Base-by-base conservation (phyloP, 1,139 yeast genomes). In the Hanseniaspora uvarum region DNA sequence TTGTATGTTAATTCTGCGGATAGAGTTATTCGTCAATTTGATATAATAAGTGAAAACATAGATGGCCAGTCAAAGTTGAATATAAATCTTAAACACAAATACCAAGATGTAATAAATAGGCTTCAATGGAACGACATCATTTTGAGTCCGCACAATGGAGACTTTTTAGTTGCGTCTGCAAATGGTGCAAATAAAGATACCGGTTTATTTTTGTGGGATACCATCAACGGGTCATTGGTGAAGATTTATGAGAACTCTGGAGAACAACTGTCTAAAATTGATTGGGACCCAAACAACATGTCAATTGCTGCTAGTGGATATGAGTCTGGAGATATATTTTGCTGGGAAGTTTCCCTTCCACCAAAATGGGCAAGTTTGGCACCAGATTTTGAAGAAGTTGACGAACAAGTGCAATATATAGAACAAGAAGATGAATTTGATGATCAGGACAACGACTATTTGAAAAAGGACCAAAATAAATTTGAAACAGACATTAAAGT, bases 361-460 rank as follows among this genome's bases (percentile, higher is more conserved):
- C 96, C 88, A 62, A 85, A 86, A 68, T 89, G 98, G 98, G 84
- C 95, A 67, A 95, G 96, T 0, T 72, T 89, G 60, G 97, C 97
- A 0, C 97, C 97, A 0, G 98, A 92, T 67, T 89, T 92, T 65
- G 95, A 85, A 54, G 97, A 89, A 65, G 81, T 89, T 43, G 96
- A 89, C 64, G 96, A 89, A 63, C 89, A 88, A 63, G 83, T 87
- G 14, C 88, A 86, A 57, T 89, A 89, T 66, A 79, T 80, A 58
- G 98, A 89, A 63, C 77, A 77, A 56, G 98, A 89, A 65, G 95
- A 88, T 65, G 98, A 89, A 67, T 89, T 89, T 67, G 98, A 89
- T 66, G 77, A 86, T 36, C 76, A 80, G 5, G 71, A 70, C 14
- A 89, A 81, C 57, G 83, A 76, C 52, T 31, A 39, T 10, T 72